A percentile compares a stretch with the other conserved stretches of the same genome.
Conservation (phyloP, 768 basidiomycete species). For the Russula vinacea region DNA sequence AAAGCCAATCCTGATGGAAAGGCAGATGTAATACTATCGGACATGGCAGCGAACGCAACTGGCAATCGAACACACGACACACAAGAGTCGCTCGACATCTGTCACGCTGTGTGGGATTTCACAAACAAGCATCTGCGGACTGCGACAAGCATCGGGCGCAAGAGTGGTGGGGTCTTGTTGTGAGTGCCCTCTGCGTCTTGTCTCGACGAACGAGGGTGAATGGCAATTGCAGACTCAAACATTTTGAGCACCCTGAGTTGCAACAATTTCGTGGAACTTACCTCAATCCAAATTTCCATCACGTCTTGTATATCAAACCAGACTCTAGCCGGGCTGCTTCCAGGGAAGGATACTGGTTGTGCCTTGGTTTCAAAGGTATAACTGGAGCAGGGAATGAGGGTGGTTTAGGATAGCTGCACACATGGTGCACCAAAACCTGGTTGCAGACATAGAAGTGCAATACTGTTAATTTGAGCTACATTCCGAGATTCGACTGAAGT, state of each 20-base stretch:
- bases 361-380: constrained; percentile 56
- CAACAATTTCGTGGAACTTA: constrained; percentile 58
- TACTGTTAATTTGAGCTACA: no score
- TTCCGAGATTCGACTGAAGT: no score
- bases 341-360: constrained; percentile 83
- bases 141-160: constrained; percentile 43
- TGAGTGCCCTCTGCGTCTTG: constrained; percentile 36
- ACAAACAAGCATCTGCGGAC: constrained; percentile 51
- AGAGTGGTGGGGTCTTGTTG: constrained; percentile 56
- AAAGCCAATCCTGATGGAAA: constrained; percentile 40
- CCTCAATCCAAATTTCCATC: constrained; percentile 61
- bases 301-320: constrained; percentile 74
- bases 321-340: constrained; percentile 74
- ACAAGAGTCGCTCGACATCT: constrained; percentile 67
- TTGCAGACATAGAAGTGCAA: not conserved
- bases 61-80: constrained; percentile 69
- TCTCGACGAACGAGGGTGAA: constrained; percentile 20
- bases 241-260: constrained; percentile 73
- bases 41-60: constrained; percentile 84
- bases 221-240: constrained; percentile 61
- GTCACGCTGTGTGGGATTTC: constrained; percentile 70
- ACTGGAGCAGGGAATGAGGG: not conserved
- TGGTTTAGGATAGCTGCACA: not conserved
- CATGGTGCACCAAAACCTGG: not conserved
- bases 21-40: constrained; percentile 81